Percentiles rank a stretch among this genome's conserved stretches.
Conservation (phyloP, 345 rosid species). For the Passiflora organensis region DNA sequence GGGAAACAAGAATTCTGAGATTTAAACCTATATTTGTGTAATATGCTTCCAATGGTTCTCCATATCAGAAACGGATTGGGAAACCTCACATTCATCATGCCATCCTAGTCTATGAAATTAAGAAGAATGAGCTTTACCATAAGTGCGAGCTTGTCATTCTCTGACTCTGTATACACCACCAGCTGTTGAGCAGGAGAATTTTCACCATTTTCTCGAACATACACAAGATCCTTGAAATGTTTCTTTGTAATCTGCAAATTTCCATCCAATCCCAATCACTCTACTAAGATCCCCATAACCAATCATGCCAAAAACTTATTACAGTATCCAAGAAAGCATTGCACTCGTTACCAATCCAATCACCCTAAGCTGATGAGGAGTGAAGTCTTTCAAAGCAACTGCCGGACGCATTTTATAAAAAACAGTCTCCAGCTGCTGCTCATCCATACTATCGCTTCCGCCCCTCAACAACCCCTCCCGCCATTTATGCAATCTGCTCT, state of each 20-base stretch:
- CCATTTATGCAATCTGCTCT: constrained; percentile 59
- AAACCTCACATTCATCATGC: constrained; percentile 3
- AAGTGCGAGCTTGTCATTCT: constrained; percentile 52
- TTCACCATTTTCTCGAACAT: constrained; percentile 35
- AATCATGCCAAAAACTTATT: neutral
- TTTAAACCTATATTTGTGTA: too few species aligned
- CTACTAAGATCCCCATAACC: neutral
- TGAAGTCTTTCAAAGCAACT: constrained; percentile 56
- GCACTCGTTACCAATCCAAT: constrained; percentile 51
- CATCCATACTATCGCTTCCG: constrained; percentile 22
- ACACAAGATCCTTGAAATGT: constrained; percentile 73
- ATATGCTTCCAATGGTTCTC: neutral
- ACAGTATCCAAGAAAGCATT: neutral
- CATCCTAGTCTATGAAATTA: neutral
- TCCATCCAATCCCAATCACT: neutral
- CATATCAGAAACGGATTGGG: neutral
- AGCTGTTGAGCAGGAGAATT: constrained; percentile 36
- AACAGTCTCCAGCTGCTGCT: constrained; percentile 41
- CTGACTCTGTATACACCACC: constrained; percentile 63
- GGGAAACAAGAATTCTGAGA: too few species aligned
- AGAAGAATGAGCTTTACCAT: constrained; percentile 45
- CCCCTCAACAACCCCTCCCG: constrained; percentile 40
- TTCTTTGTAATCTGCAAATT: constrained; percentile 46
- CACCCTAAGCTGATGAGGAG: constrained; percentile 73
- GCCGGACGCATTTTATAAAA: constrained; percentile 76